phyloP scores from a whole-genome alignment of 179 eudicot species.

The Heliamphora pulchella region DNA sequence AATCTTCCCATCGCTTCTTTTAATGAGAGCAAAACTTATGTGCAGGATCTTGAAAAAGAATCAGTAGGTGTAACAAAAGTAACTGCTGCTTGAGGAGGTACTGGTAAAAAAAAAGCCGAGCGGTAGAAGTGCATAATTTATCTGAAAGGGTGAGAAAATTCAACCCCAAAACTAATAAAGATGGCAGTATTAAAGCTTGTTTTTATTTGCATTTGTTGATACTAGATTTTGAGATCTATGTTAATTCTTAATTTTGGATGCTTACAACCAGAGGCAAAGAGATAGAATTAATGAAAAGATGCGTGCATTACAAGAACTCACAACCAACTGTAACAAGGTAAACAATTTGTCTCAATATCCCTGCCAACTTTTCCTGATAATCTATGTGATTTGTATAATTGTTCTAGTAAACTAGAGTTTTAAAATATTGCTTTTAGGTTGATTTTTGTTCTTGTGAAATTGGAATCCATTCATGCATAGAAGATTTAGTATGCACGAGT shows the following conservation, averaged over 20 bases:
- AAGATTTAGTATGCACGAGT: neutral
- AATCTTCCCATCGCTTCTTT: neutral
- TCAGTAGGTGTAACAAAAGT: conserved; percentile 52
- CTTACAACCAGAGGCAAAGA: conserved; percentile 73
- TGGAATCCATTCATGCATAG: conserved; percentile 1
- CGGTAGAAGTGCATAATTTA: conserved; percentile 97
- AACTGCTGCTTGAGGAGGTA: conserved; percentile 38
- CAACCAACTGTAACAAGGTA: conserved; percentile 98
- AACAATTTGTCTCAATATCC: neutral
- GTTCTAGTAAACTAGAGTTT: neutral
- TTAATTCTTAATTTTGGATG: conserved; percentile 11
- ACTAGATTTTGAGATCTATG: conserved; percentile 1
- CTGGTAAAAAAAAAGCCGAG: conserved; percentile 89
- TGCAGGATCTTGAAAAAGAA: conserved; percentile 86
- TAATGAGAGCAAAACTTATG: neutral
- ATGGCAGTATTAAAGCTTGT: neutral
- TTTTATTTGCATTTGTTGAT: neutral
- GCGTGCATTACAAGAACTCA: conserved; percentile 96
- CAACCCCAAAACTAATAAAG: neutral
- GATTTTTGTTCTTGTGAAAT: neutral
- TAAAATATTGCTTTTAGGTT: neutral
- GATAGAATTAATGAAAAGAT: conserved; percentile 97
- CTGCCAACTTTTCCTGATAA: neutral
- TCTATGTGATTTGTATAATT: neutral
- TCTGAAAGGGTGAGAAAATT: conserved; percentile 81